Evolutionary conservation across 2,329 filamentous ascomycete genomes (phyloP).

Genomic region (Helminthosporium solani): DNA sequence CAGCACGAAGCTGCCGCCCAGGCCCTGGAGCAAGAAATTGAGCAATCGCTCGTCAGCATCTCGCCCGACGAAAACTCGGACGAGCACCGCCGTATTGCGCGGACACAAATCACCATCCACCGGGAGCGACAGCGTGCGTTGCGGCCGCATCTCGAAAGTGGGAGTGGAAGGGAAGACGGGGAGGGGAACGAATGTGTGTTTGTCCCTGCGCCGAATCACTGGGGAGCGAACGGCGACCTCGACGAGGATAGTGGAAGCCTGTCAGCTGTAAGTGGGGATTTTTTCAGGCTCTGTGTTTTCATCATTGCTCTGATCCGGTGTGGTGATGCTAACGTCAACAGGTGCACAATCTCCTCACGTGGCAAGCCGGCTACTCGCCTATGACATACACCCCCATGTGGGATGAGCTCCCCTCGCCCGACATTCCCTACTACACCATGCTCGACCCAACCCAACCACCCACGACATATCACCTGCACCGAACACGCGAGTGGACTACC

Average conservation of each 20-base stretch:
- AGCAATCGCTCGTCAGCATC: slow-evolving; percentile 33
- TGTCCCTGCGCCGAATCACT: slow-evolving; percentile 41
- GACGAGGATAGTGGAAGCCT: slow-evolving; percentile 41
- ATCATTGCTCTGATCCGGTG: not conserved
- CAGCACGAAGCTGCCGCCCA: slow-evolving; percentile 39
- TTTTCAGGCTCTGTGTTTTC: slow-evolving; percentile 1
- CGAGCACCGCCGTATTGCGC: slow-evolving; percentile 36
- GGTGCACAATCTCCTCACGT: slow-evolving; percentile 41
- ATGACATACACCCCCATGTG: slow-evolving; percentile 34
- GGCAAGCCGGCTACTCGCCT: slow-evolving; percentile 38
- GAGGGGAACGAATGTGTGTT: slow-evolving; percentile 41
- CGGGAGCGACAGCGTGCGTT: slow-evolving; percentile 36
- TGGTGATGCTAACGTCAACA: slow-evolving; percentile 7
- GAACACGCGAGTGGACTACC: slow-evolving; percentile 40
- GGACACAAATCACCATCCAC: slow-evolving; percentile 40
- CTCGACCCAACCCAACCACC: slow-evolving; percentile 35
- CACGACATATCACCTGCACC: slow-evolving; percentile 39
- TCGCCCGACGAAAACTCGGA: slow-evolving; percentile 41
- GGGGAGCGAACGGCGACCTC: slow-evolving; percentile 40
- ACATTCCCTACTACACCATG: slow-evolving; percentile 38
- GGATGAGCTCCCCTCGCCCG: slow-evolving; percentile 35
- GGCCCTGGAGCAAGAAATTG: slow-evolving; percentile 37
- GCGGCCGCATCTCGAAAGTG: slow-evolving; percentile 40
- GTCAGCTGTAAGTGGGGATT: slow-evolving; percentile 30
- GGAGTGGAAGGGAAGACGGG: slow-evolving; percentile 37